Conservation (phyloP, 169 alveolate species). For the Eimeria praecox region DNA sequence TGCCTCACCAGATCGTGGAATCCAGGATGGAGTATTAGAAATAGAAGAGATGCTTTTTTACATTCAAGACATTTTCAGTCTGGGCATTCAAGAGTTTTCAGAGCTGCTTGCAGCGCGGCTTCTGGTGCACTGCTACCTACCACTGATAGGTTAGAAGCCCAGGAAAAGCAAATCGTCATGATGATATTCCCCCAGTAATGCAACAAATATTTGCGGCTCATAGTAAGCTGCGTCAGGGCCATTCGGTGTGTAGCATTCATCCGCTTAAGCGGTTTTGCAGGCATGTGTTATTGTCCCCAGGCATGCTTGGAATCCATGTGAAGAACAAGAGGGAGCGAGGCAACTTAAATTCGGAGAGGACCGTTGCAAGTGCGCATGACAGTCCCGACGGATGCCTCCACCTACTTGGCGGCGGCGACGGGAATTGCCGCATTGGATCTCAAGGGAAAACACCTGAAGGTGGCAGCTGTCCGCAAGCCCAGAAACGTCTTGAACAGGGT, state of each 20-base stretch:
- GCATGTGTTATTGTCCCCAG: background rate
- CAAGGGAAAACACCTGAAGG: background rate
- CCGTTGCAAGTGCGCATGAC: background rate
- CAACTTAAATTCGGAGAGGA: background rate
- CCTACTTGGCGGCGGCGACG: slow-evolving; percentile 14
- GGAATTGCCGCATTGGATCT: background rate
- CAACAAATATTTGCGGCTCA: background rate
- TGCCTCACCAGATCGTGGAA: slow-evolving; percentile 6
- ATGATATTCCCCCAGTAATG: background rate
- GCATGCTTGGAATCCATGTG: background rate
- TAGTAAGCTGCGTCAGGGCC: background rate
- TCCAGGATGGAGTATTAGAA: slow-evolving; percentile 45
- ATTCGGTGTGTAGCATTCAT: background rate
- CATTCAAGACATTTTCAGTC: slow-evolving; percentile 77
- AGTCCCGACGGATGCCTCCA: background rate
- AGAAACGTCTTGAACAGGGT: slow-evolving; percentile 35
- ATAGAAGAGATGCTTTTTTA: slow-evolving; percentile 74
- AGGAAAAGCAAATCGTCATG: background rate
- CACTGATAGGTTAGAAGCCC: slow-evolving; percentile 38
- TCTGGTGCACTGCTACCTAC: slow-evolving; percentile 66
- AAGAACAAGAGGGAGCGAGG: background rate
- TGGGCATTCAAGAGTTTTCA: slow-evolving; percentile 52
- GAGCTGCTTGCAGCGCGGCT: slow-evolving; percentile 72
- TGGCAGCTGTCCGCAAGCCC: background rate
- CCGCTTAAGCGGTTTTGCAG: background rate